Evolutionary conservation across 306 rosid genomes (phyloP).

Genomic region (Ammopiptanthus mongolicus): DNA sequence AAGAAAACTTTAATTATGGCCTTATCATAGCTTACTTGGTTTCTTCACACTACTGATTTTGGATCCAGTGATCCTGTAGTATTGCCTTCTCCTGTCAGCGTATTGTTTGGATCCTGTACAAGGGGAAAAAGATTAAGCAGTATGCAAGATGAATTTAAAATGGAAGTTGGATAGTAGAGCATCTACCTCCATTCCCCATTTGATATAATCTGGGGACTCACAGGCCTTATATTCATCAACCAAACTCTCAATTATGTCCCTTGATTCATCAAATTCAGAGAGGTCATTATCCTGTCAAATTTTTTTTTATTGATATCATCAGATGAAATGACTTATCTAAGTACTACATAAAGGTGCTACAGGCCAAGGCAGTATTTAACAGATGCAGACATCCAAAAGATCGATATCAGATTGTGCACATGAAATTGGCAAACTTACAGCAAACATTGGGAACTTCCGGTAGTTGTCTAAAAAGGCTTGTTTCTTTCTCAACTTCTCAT

Average conservation of each 20-base stretch:
- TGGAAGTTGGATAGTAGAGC: constrained; percentile 3
- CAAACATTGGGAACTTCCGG: constrained; percentile 98
- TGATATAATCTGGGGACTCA: constrained; percentile 98
- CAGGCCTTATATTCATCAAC: constrained; percentile 98
- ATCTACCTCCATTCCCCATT: constrained; percentile 99
- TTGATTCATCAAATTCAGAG: constrained; percentile 97
- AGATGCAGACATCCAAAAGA: constrained; percentile 1
- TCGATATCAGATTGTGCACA: not conserved
- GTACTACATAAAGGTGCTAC: constrained; percentile 10
- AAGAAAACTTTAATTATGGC: too few relatives aligned
- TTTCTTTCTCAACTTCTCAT: constrained; percentile 89
- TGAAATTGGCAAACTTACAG: constrained; percentile 55
- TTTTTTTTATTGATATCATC: not conserved
- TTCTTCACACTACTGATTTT: constrained; percentile 49
- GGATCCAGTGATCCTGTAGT: constrained; percentile 77
- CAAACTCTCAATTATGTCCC: constrained; percentile 90
- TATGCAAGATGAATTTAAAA: constrained; percentile 7
- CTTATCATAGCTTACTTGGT: constrained; percentile 38
- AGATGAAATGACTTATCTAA: constrained; percentile 20
- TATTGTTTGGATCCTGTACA: constrained; percentile 74
- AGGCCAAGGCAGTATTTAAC: constrained; percentile 10
- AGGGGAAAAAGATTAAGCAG: constrained; percentile 4
- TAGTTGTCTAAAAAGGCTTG: constrained; percentile 98
- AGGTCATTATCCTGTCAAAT: constrained; percentile 93
- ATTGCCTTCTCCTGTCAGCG: constrained; percentile 81